Evolutionary conservation across 805 yeast species (phyloP).

Genomic region (Dipodascopsis tothii): DNA sequence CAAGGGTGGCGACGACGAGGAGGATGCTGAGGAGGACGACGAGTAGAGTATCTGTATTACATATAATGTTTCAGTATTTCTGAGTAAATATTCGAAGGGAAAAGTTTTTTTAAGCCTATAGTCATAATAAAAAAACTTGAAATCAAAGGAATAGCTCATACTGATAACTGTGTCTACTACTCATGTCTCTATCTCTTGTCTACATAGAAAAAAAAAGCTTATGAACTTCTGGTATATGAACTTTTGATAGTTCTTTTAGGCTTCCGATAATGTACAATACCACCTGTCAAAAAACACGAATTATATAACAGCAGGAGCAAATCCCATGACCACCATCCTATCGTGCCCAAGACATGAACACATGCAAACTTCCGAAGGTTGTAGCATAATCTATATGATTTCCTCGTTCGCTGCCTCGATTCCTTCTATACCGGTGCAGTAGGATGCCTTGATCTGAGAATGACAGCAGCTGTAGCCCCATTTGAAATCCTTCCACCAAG

Average conservation of each 20-base stretch:
- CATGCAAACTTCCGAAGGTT: neutral
- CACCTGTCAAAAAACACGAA: too few species aligned
- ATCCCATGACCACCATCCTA: neutral
- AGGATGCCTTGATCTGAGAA: slow-evolving; percentile 30
- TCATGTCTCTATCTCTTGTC: too few species aligned
- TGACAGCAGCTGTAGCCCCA: slow-evolving; percentile 45
- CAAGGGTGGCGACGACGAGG: slow-evolving; percentile 63
- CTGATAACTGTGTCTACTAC: too few species aligned
- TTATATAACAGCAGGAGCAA: neutral
- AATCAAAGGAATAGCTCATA: too few species aligned
- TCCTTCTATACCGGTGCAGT: slow-evolving; percentile 32
- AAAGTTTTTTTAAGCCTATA: neutral
- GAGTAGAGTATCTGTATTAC: slow-evolving; percentile 18
- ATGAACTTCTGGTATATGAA: too few species aligned
- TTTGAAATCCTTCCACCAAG: slow-evolving; percentile 36
- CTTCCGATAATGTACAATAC: too few species aligned
- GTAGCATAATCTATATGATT: slow-evolving; percentile 1
- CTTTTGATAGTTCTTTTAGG: too few species aligned
- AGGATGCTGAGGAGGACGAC: slow-evolving; percentile 62
- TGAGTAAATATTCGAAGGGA: neutral
- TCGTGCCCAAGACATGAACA: neutral
- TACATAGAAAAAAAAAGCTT: too few species aligned
- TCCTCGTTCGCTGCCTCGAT: slow-evolving; percentile 11
- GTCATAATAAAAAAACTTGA: slow-evolving; percentile 10
- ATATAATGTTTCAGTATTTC: neutral